Percentiles rank a stretch among this genome's conserved stretches.
phyloP scores from a whole-genome alignment of 2,329 filamentous ascomycete species.

The Fusarium euwallaceae region DNA sequence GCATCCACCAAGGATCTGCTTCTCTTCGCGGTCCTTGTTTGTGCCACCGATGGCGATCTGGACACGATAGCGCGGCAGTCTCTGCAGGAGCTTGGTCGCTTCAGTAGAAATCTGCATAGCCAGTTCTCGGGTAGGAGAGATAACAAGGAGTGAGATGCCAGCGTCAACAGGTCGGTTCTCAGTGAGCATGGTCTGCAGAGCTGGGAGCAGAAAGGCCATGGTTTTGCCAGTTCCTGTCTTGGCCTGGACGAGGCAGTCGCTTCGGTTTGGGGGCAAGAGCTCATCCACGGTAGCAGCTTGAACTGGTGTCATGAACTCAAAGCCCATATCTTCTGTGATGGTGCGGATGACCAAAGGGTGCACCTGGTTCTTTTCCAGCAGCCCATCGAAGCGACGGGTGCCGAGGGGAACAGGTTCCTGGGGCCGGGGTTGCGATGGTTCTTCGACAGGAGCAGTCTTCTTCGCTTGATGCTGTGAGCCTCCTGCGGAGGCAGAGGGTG shows the following conservation, averaged over 20 bases:
- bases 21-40: constrained; percentile 80
- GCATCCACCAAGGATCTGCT: constrained; percentile 77
- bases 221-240: constrained; percentile 93
- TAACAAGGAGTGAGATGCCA: constrained; percentile 71
- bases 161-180: constrained; percentile 49
- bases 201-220: constrained; percentile 84
- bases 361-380: constrained; percentile 56
- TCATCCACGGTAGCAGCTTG: constrained; percentile 65
- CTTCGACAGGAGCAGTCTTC: neutral
- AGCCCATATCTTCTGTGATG: constrained; percentile 63
- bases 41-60: constrained; percentile 84
- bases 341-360: constrained; percentile 62
- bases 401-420: constrained; percentile 54
- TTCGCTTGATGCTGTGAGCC: neutral
- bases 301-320: constrained; percentile 67
- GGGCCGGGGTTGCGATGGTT: neutral
- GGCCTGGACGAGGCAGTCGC: constrained; percentile 79
- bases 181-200: constrained; percentile 80
- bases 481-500: neutral
- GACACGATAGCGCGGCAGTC: constrained; percentile 80
- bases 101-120: constrained; percentile 79
- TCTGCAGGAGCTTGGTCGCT: constrained; percentile 77
- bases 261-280: constrained; percentile 59
- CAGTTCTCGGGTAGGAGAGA: constrained; percentile 79
- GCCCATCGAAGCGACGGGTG: constrained; percentile 61